Evolutionary conservation across 306 rosid species (phyloP).

Genomic region (Dryas alaskensis): DNA sequence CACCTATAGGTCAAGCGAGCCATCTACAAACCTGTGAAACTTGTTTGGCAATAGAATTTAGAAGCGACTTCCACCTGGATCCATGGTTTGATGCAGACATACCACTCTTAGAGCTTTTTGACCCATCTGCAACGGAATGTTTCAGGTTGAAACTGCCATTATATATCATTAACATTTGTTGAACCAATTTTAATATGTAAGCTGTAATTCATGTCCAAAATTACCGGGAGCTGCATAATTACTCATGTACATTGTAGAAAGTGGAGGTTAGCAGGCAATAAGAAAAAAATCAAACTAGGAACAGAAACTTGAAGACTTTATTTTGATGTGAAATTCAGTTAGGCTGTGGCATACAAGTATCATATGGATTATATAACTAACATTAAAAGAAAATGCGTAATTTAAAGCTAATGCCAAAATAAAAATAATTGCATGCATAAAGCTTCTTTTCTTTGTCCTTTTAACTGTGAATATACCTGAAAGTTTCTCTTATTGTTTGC

Average conservation of each 20-base stretch:
- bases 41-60: constrained; percentile 72
- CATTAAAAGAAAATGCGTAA: not conserved
- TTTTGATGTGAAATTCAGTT: not conserved
- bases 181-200: not conserved
- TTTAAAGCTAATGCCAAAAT: not conserved
- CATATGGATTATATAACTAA: not conserved
- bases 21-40: constrained; percentile 77
- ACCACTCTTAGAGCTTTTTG: constrained; percentile 41
- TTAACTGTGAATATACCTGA: not conserved
- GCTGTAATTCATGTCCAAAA: not conserved
- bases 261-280: not conserved
- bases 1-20: not conserved
- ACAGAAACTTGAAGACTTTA: not conserved
- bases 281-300: not conserved
- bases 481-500: not conserved
- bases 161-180: constrained; percentile 23
- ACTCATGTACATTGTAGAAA: not conserved
- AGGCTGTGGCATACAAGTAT: not conserved
- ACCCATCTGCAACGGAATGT: constrained; percentile 43
- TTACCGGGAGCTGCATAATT: not conserved
- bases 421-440: not conserved
- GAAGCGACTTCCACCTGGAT: constrained; percentile 72
- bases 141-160: constrained; percentile 32
- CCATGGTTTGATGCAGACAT: constrained; percentile 39
- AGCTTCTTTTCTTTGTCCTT: not conserved